Evolutionary conservation across 768 basidiomycete genomes (phyloP).

Genomic region (Lactarius deliciosus): DNA sequence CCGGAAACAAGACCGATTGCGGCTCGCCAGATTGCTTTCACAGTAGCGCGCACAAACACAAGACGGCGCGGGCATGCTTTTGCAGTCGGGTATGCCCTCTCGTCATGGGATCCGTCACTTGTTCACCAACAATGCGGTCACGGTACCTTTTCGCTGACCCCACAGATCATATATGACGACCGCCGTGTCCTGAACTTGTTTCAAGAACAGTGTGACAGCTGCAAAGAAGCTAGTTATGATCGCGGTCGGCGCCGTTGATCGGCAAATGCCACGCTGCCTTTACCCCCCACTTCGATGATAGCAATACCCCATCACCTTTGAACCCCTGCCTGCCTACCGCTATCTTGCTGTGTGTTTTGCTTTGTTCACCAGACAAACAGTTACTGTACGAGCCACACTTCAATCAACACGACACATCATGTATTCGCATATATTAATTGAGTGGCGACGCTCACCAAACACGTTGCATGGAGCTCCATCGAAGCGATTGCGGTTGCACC

Average conservation of each 20-base stretch:
- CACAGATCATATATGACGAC: conserved; percentile 39
- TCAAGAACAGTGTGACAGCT: conserved; percentile 60
- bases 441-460: conserved; percentile 12
- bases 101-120: background rate
- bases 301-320: background rate
- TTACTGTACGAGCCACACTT: conserved; percentile 23
- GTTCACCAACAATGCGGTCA: conserved; percentile 8
- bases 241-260: conserved; percentile 32
- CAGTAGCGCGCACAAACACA: conserved; percentile 61
- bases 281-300: background rate
- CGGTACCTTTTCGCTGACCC: conserved; percentile 5
- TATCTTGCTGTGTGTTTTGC: conserved; percentile 23
- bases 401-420: conserved; percentile 15
- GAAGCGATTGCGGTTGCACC: conserved; percentile 9
- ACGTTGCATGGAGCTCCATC: conserved; percentile 4
- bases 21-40: conserved; percentile 47
- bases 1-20: conserved; percentile 61
- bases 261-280: conserved; percentile 16
- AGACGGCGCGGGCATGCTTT: conserved; percentile 53
- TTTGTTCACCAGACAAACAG: conserved; percentile 5
- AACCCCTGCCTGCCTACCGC: background rate
- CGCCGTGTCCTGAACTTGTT: conserved; percentile 64
- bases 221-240: conserved; percentile 42
- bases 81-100: conserved; percentile 44
- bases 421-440: conserved; percentile 19